Conservation (phyloP, 148 eudicot species). For the Camellia lanceoleosa region DNA sequence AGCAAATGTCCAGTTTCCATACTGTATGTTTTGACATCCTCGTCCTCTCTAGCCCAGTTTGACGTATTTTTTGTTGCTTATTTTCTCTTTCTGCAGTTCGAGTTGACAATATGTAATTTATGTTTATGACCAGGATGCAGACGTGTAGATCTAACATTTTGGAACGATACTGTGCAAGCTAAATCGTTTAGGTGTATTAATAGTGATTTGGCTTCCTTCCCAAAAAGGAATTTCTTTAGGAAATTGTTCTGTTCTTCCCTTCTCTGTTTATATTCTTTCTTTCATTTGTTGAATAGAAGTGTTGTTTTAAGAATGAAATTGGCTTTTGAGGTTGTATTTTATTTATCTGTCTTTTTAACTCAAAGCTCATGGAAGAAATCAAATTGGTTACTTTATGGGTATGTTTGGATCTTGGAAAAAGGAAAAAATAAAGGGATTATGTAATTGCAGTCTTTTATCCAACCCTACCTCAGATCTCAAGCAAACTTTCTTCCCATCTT, state of each 20-base stretch:
- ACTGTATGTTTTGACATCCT: neutral
- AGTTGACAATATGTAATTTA: slow-evolving; percentile 14
- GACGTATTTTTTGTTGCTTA: neutral
- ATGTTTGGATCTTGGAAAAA: too few species aligned
- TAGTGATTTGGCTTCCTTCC: neutral
- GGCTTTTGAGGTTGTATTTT: neutral
- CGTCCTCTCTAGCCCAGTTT: neutral
- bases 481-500: too few species aligned
- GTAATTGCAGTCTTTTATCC: too few species aligned
- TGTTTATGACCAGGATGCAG: slow-evolving; percentile 12
- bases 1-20: neutral
- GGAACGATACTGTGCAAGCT: neutral
- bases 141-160: slow-evolving; percentile 22
- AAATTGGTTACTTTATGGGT: too few species aligned
- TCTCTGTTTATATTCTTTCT: slow-evolving; percentile 1
- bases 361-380: too few species aligned
- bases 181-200: slow-evolving; percentile 5
- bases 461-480: too few species aligned
- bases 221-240: slow-evolving; percentile 11
- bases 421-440: too few species aligned
- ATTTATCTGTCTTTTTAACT: too few species aligned
- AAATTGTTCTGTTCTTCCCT: slow-evolving; percentile 8
- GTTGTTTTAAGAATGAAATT: slow-evolving; percentile 8
- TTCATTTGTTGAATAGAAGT: slow-evolving; percentile 11
- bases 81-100: slow-evolving; percentile 13